Conservation (phyloP, 2,329 filamentous ascomycete species). For the Scytalidium lignicola region DNA sequence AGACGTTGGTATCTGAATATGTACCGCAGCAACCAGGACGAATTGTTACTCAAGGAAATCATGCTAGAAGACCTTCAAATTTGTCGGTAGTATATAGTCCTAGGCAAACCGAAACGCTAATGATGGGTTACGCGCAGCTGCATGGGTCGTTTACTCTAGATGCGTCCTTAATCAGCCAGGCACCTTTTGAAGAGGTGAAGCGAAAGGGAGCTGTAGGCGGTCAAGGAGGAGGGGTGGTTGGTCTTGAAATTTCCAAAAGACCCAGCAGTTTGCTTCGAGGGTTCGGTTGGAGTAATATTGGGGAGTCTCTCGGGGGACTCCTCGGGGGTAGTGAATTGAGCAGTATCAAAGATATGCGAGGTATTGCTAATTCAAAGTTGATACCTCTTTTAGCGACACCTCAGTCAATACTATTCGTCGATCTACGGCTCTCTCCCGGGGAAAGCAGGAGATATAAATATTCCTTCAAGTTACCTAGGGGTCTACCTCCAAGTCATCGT, state of each 20-base stretch:
- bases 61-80: slow-evolving; percentile 38
- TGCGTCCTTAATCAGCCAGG: slow-evolving; percentile 82
- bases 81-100: slow-evolving; percentile 33
- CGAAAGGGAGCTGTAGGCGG: slow-evolving; percentile 85
- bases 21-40: slow-evolving; percentile 51
- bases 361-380: slow-evolving; percentile 76
- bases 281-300: slow-evolving; percentile 83
- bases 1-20: slow-evolving; percentile 90
- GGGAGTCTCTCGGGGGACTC: slow-evolving; percentile 81
- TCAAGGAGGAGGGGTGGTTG: slow-evolving; percentile 81
- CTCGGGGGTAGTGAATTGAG: slow-evolving; percentile 84
- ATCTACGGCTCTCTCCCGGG: slow-evolving; percentile 79
- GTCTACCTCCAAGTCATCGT: slow-evolving; percentile 84
- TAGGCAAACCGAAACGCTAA: slow-evolving; percentile 68
- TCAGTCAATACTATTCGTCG: slow-evolving; percentile 93
- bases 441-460: slow-evolving; percentile 88
- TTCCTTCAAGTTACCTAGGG: slow-evolving; percentile 76
- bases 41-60: slow-evolving; percentile 36
- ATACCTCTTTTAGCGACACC: slow-evolving; percentile 91
- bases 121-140: slow-evolving; percentile 98
- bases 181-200: slow-evolving; percentile 92
- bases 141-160: slow-evolving; percentile 90
- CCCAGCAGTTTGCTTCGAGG: slow-evolving; percentile 76
- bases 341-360: slow-evolving; percentile 93
- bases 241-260: slow-evolving; percentile 66